Evolutionary conservation across 441 rosid species (phyloP).

Genomic region (Manihot esculenta): DNA sequence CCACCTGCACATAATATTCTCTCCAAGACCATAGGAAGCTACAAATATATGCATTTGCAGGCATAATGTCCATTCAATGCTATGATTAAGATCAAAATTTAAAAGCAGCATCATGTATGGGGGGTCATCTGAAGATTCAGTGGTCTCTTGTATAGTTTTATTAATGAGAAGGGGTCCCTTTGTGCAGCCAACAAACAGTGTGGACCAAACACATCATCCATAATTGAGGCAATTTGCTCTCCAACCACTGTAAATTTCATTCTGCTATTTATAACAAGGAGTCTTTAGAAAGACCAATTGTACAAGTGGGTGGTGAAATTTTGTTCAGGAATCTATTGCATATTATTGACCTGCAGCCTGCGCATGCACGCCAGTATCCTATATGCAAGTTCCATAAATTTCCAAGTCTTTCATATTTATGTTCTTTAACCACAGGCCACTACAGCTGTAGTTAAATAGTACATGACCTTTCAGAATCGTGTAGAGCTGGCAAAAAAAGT

Average conservation of each 20-base stretch:
- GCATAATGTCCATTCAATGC: not conserved
- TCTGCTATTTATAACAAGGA: no score
- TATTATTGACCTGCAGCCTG: no score
- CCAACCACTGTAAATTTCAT: not conserved
- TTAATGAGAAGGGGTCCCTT: conserved; percentile 26
- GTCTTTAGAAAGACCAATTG: no score
- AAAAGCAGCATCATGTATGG: not conserved
- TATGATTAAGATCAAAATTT: not conserved
- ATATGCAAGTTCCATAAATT: no score
- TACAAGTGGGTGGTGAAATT: no score
- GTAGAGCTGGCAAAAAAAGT: conserved; percentile 11
- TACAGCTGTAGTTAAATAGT: not conserved
- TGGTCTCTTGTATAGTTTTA: not conserved
- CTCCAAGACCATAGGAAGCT: conserved; percentile 14
- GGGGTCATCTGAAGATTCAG: conserved; percentile 1
- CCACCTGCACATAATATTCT: not conserved
- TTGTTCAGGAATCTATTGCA: no score
- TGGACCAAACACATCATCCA: conserved; percentile 29
- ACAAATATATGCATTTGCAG: no score
- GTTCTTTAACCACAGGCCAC: conserved; percentile 8
- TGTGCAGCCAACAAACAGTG: conserved; percentile 33
- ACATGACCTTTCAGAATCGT: conserved; percentile 16
- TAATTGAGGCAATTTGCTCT: conserved; percentile 13
- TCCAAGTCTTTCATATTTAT: not conserved
- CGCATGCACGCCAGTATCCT: no score